A percentile compares a stretch with the other conserved stretches of the same genome.
Conservation (phyloP, 176 grass and related monocot genomes). For the Aegilops bicornis region DNA sequence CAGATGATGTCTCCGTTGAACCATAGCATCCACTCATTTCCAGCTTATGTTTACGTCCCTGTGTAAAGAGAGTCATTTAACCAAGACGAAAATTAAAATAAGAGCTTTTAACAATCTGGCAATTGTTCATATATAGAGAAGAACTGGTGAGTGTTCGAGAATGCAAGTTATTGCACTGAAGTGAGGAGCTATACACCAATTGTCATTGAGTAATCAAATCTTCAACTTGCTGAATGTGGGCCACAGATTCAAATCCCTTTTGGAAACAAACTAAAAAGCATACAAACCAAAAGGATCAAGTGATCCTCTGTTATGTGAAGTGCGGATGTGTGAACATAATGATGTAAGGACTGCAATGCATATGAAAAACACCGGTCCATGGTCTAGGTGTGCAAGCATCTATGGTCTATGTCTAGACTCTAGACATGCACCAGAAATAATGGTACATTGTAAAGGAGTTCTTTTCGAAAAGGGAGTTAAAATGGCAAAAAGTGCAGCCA, state of each 20-base stretch:
- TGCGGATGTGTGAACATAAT: background rate
- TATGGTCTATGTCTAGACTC: no score
- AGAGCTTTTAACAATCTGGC: background rate
- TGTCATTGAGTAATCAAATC: background rate
- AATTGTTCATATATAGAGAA: background rate
- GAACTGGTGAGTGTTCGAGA: background rate
- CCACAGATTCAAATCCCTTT: background rate
- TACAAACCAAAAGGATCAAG: background rate
- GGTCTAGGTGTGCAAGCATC: no score
- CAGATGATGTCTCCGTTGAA: background rate
- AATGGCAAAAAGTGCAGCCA: no score
- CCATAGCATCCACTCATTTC: background rate
- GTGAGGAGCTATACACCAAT: background rate
- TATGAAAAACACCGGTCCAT: background rate
- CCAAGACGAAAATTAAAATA: background rate
- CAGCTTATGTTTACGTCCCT: background rate
- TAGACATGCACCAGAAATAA: no score
- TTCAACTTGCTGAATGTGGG: constrained; percentile 2
- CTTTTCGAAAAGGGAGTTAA: no score
- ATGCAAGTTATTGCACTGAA: background rate
- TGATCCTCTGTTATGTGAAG: background rate
- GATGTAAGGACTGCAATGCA: background rate
- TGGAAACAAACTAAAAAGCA: background rate
- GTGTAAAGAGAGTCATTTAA: background rate
- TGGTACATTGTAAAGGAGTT: no score